Conservation (phyloP, 805 yeast species). For the Yamadazyma sp. region DNA sequence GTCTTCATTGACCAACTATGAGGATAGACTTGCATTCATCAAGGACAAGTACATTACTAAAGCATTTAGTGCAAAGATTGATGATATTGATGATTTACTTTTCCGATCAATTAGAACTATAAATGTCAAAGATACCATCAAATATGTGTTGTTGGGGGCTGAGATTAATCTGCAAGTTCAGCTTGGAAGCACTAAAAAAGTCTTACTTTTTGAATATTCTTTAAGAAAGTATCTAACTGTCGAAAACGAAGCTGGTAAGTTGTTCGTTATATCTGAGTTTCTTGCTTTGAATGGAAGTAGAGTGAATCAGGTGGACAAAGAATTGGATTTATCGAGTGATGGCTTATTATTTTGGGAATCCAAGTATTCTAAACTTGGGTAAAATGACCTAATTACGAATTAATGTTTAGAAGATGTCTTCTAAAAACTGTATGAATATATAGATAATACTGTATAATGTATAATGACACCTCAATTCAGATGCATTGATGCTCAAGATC, state of each 20-base stretch:
- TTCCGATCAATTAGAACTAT: slow-evolving; percentile 55
- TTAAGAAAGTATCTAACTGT: slow-evolving; percentile 43
- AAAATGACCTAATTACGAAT: neutral
- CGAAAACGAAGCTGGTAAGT: slow-evolving; percentile 20
- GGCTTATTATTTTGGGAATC: slow-evolving; percentile 57
- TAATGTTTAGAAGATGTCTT: neutral
- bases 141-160: slow-evolving; percentile 48
- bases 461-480: too few species aligned
- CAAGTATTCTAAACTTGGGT: slow-evolving; percentile 17
- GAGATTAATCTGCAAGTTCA: slow-evolving; percentile 43
- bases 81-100: slow-evolving; percentile 34
- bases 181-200: slow-evolving; percentile 16
- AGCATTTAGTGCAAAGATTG: slow-evolving; percentile 36
- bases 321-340: slow-evolving; percentile 39
- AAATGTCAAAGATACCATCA: slow-evolving; percentile 44
- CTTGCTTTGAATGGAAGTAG: slow-evolving; percentile 56
- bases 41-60: slow-evolving; percentile 62
- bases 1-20: slow-evolving; percentile 31
- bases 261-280: slow-evolving; percentile 55
- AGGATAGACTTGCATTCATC: slow-evolving; percentile 58
- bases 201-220: slow-evolving; percentile 48
- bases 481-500: too few species aligned
- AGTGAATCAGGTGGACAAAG: slow-evolving; percentile 35
- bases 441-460: too few species aligned
- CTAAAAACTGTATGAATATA: too few species aligned